Evolutionary conservation across 768 basidiomycete genomes (phyloP), one percentile per base, ranked within the genome.

Genomic region (Leucocoprinus leucothites): DNA sequence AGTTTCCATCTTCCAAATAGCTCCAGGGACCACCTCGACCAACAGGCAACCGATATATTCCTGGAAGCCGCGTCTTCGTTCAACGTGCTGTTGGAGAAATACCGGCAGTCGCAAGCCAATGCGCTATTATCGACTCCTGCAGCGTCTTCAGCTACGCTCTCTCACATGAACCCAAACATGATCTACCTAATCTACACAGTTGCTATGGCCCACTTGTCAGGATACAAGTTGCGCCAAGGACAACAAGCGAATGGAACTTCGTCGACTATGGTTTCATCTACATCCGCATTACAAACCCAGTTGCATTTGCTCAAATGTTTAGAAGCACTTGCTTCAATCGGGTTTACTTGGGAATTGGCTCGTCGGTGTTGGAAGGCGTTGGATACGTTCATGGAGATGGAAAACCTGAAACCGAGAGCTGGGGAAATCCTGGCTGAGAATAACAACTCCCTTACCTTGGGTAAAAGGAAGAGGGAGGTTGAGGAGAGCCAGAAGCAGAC

Each of bases 281-380:
- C 63, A 24, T 58, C 61, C 25, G 61, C 63, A 35, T 60, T 64
- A 31, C 66, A 67, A 52, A 67, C 64, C 9, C 67, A 66, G 48
- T 40, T 67, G 36, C 62, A 67, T 53, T 57, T 69, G 8, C 58
- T 67, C 13, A 66, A 65, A 42, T 69, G 66, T 53, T 55, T 65
- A 24, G 67, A 69, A 28, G 67, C 67, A n/a, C 60, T 69, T 21
- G 58, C 61, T 31, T 58, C 62, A 2, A 63, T 67, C 46, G 65
- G 67, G 9, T 59, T 44, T 1, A 66, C 65, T 16, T 69, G 68
- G 68, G 61, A 64, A 54, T 56, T 69, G 19, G 68, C 66, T 34
- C 56, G 59, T 40, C 56, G 65, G 31, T 67, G 63, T 51, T 65
- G 63, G 58, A 59, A 54, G 35, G 63, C 63, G 19, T 58, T 69